Evolutionary conservation across 177 flowering plant species (phyloP).

Genomic region (Vitis hybrid): DNA sequence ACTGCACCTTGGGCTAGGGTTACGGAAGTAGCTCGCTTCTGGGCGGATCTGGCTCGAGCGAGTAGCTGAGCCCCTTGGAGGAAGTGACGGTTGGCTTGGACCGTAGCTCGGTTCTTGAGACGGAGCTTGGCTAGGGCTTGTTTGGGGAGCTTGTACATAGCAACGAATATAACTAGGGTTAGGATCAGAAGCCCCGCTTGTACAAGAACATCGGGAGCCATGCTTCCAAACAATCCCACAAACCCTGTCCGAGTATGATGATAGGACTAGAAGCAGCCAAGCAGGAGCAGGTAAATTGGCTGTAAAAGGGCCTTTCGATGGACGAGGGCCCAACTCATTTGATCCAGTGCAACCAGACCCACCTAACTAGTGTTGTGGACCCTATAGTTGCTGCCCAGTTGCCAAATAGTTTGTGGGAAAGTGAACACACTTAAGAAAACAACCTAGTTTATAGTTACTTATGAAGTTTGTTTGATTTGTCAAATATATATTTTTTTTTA

Average conservation of each 20-base stretch:
- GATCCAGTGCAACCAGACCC: no score
- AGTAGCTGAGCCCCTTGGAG: constrained; percentile 41
- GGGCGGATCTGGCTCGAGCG: constrained; percentile 37
- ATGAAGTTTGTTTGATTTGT: no score
- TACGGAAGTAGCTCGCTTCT: constrained; percentile 12
- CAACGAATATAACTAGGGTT: constrained; percentile 19
- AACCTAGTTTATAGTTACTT: no score
- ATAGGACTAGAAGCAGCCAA: no score
- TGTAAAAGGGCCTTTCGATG: no score
- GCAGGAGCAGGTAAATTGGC: no score
- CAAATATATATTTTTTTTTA: no score
- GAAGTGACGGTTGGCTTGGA: constrained; percentile 44
- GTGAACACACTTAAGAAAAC: no score
- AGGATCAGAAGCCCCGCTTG: constrained; percentile 24
- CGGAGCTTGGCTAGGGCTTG: constrained; percentile 34
- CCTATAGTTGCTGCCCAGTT: no score
- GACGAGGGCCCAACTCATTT: no score
- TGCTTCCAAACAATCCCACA: background rate
- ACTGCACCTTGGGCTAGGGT: constrained; percentile 32
- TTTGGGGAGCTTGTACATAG: constrained; percentile 17
- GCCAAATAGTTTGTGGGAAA: no score
- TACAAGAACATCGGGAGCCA: constrained; percentile 15
- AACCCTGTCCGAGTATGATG: background rate
- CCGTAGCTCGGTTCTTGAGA: constrained; percentile 23
- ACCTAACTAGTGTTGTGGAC: no score